Evolutionary conservation across 768 basidiomycete species (phyloP).

Genomic region (Terana coerulea): DNA sequence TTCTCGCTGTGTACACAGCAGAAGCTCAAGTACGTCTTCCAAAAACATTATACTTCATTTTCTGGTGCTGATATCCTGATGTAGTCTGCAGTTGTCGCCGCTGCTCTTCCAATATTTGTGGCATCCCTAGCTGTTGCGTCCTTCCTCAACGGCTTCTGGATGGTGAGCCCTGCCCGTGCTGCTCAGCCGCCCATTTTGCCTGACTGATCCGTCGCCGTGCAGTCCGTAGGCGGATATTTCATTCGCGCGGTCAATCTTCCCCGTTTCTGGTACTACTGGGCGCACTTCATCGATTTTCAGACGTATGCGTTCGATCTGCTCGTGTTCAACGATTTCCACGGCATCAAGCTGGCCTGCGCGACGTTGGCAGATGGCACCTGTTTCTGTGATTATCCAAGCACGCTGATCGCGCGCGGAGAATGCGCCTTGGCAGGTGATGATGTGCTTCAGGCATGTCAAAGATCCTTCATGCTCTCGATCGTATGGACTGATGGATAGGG

Average conservation of each 20-base stretch:
- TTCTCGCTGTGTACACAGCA: conserved; percentile 48
- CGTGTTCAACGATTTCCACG: conserved; percentile 44
- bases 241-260: conserved; percentile 52
- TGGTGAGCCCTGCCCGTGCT: conserved; percentile 39
- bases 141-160: conserved; percentile 57
- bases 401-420: conserved; percentile 30
- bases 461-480: too few relatives aligned
- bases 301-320: conserved; percentile 24
- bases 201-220: background rate
- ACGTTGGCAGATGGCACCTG: conserved; percentile 34
- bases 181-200: background rate
- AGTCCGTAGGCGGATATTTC: conserved; percentile 29
- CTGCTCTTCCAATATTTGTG: conserved; percentile 53
- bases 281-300: conserved; percentile 55
- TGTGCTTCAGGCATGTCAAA: conserved; percentile 28
- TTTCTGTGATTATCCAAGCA: conserved; percentile 48
- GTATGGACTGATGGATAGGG: background rate
- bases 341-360: conserved; percentile 41
- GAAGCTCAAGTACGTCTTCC: conserved; percentile 42
- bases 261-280: conserved; percentile 54
- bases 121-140: conserved; percentile 53
- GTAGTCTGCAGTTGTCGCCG: conserved; percentile 39
- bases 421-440: conserved; percentile 50
- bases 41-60: too few relatives aligned
- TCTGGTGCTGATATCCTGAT: background rate